Conservation (phyloP, 176 grass and related monocot genomes). For the Luzula sylvatica region DNA sequence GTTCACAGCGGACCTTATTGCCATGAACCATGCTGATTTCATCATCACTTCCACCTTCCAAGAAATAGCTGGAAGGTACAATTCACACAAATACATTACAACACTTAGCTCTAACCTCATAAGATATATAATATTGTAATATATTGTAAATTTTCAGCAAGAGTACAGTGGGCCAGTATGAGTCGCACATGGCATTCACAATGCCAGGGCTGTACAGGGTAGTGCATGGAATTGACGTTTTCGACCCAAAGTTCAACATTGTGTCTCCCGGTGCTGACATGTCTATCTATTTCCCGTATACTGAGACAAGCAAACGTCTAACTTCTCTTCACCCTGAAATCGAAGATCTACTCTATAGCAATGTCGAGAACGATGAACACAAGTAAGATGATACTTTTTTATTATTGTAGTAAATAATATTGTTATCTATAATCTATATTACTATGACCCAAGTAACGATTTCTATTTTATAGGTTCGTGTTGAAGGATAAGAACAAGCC, state of each 20-base stretch:
- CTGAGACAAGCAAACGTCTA: conserved; percentile 70
- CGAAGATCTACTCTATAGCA: conserved; percentile 74
- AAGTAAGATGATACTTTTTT: conserved; percentile 44
- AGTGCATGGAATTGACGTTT: conserved; percentile 95
- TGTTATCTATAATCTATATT: background rate
- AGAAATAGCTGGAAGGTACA: conserved; percentile 94
- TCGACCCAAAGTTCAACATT: conserved; percentile 99
- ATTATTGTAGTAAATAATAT: background rate
- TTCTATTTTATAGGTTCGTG: conserved; percentile 47
- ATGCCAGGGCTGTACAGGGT: conserved; percentile 92
- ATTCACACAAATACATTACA: background rate
- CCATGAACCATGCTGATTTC: conserved; percentile 99
- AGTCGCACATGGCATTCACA: conserved; percentile 92
- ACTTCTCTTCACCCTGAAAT: conserved; percentile 95
- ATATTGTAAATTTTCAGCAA: conserved; percentile 60
- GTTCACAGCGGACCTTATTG: conserved; percentile 93
- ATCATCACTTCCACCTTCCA: conserved; percentile 99
- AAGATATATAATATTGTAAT: background rate
- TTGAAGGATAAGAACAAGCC: conserved; percentile 86
- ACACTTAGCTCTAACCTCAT: background rate
- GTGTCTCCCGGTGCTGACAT: conserved; percentile 90
- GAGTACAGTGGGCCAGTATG: conserved; percentile 94
- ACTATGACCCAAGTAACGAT: no score
- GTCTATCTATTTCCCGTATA: conserved; percentile 90
- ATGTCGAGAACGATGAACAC: conserved; percentile 68